Base-by-base conservation (phyloP, 345 rosid genomes). In the Microthlaspi erraticum region DNA sequence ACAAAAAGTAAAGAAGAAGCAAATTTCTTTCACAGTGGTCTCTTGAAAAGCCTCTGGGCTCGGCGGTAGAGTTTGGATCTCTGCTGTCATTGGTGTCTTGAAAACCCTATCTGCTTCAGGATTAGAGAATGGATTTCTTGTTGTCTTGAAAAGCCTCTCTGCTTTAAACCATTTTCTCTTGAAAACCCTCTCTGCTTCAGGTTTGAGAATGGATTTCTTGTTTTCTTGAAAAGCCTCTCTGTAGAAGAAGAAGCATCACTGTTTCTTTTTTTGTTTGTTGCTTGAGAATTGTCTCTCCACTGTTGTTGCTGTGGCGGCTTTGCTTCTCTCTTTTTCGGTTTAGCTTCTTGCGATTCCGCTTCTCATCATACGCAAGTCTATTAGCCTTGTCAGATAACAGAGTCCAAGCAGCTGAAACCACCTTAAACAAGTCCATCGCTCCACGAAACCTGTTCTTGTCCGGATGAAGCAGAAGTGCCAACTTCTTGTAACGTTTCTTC, bases 341-440 rank as follows among this genome's bases (percentile, higher is more conserved):
- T n/a, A n/a, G 5, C 36, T 33, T 33, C 36, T 33, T 4, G 5
- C 36, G 36, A 33, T 8, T 7, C 55, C 55, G 10, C 73, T 77
- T 85, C 71, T 83, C 78, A 77, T 89, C 84, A 73, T 89, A 89
- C 16, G 82, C 84, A 31, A 64, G 13, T 72, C 97, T 83, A 84
- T 73, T 85, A 43, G 78, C 73, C 78, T 81, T 81, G 48, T 88
- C 90, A 2, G 93, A 85, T 44, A 90, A 75, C 56, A 90, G 78
- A 78, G 80, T 80, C 93, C 90, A 88, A 52, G 88, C 87, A 74
- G 84, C 82, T 0, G 77, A 85, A 67, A 87, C 87, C 65, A 87
- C 67, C 73, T 86, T 86, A 62, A 90, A 90, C 26, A 93, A 90
- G 10, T 91, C 88, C 69, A 83, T 90, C 0, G 93, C 88, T 44